Evolutionary conservation across 345 rosid species (phyloP).

Genomic region (Dimocarpus longan): DNA sequence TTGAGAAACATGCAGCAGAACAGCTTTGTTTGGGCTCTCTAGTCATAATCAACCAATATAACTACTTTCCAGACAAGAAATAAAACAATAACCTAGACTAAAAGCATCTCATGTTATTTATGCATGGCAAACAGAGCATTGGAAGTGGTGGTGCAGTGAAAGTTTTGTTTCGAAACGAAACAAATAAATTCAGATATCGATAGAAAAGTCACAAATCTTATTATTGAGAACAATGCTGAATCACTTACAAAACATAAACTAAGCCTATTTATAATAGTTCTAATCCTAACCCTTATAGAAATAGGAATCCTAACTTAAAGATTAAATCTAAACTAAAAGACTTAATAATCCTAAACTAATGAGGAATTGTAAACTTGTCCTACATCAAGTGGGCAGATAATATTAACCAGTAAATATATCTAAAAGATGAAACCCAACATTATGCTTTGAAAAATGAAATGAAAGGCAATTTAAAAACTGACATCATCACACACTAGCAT

Average conservation of each 20-base stretch:
- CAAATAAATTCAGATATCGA: no score
- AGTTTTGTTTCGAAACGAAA: no score
- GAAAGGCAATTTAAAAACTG: neutral
- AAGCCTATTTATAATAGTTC: no score
- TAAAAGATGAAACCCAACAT: neutral
- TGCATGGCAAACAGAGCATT: neutral
- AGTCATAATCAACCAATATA: neutral
- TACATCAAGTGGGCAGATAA: neutral
- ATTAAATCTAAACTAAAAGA: no score
- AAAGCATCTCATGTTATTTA: neutral
- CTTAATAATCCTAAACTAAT: no score
- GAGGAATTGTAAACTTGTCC: no score
- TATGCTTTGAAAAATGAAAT: neutral
- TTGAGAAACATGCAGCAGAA: neutral
- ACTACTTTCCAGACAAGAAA: neutral
- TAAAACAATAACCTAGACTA: constrained; percentile 1
- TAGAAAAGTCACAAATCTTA: no score
- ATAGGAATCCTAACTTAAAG: no score
- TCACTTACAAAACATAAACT: no score
- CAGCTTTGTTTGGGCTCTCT: neutral
- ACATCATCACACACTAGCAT: neutral
- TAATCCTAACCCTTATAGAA: no score
- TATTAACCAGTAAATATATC: neutral
- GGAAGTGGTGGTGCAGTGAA: neutral
- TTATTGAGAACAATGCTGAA: no score